Percentiles rank a stretch among this genome's conserved stretches.
These are phyloP conservation scores for Takashimella tepidaria DNA, from an alignment of 1,284 basidiomycete species.

Conservation along the genomic window DNA sequence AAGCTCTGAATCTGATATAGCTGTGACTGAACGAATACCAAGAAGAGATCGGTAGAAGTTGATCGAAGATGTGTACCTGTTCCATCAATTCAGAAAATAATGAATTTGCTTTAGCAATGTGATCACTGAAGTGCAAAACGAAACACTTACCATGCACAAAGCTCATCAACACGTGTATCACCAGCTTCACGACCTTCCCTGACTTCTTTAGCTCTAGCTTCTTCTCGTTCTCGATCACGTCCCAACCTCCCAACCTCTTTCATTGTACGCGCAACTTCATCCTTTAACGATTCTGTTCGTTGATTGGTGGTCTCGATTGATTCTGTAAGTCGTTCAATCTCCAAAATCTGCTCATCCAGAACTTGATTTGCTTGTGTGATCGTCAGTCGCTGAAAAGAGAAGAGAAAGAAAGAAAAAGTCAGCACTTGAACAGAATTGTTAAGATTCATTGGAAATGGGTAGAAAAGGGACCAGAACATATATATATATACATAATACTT, in stretches of 20 bases:
- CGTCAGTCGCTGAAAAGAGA: slow-evolving; percentile 59
- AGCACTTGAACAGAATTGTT: no score
- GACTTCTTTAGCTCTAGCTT: slow-evolving; percentile 58
- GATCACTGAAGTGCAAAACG: no score
- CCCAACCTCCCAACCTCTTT: slow-evolving; percentile 59
- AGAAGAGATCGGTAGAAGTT: slow-evolving; percentile 60
- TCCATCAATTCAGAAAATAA: not conserved
- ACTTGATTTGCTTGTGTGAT: slow-evolving; percentile 63
- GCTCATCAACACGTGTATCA: slow-evolving; percentile 47
- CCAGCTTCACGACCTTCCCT: slow-evolving; percentile 52
- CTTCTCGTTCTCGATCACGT: slow-evolving; percentile 61
- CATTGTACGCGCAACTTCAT: slow-evolving; percentile 56
- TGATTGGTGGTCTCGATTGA: slow-evolving; percentile 51
- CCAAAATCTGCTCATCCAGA: slow-evolving; percentile 62
- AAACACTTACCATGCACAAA: slow-evolving; percentile 40
- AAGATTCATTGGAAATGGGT: not conserved
- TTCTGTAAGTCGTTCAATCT: slow-evolving; percentile 68
- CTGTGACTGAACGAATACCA: slow-evolving; percentile 57
- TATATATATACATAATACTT: no score
- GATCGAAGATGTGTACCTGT: slow-evolving; percentile 65
- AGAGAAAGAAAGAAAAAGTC: not conserved
- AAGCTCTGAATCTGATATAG: slow-evolving; percentile 66
- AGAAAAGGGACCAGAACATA: not conserved
- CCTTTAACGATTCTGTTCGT: slow-evolving; percentile 55
- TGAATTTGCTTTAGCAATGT: no score